Evolutionary conservation across 257 asterid species (phyloP).

Genomic region (Solanum ossicruentum): DNA sequence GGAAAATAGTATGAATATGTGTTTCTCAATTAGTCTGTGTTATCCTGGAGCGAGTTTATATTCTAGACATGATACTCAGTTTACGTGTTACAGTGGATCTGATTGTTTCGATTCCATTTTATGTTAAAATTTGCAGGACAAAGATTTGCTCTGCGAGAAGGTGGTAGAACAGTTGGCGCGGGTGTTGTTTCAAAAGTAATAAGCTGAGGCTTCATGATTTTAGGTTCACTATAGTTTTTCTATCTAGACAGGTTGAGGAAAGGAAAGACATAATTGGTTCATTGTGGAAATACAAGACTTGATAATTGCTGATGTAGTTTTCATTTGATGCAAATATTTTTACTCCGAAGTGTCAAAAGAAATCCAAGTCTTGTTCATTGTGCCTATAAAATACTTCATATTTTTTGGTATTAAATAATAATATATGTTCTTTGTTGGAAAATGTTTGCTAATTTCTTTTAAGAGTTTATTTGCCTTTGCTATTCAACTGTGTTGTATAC

Average conservation of each 20-base stretch:
- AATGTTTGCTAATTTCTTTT: not conserved
- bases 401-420: not conserved
- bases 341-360: not conserved
- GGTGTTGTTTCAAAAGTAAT: slow-evolving; percentile 93
- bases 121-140: slow-evolving; percentile 46
- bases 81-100: not conserved
- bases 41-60: not conserved
- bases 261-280: not conserved
- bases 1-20: not conserved
- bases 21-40: not conserved
- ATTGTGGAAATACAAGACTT: not conserved
- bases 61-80: not conserved
- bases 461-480: not conserved
- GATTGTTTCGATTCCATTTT: not conserved
- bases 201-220: slow-evolving; percentile 25
- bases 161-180: slow-evolving; percentile 99
- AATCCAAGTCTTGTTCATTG: not conserved
- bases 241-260: not conserved
- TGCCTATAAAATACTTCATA: not conserved
- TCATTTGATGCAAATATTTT: not conserved
- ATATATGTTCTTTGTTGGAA: not conserved
- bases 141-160: slow-evolving; percentile 97
- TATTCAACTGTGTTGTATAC: not conserved
- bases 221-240: not conserved
- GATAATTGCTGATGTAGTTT: not conserved